Base-by-base conservation (phyloP, 1,284 basidiomycete species). In the Cryptococcus sp. region DNA sequence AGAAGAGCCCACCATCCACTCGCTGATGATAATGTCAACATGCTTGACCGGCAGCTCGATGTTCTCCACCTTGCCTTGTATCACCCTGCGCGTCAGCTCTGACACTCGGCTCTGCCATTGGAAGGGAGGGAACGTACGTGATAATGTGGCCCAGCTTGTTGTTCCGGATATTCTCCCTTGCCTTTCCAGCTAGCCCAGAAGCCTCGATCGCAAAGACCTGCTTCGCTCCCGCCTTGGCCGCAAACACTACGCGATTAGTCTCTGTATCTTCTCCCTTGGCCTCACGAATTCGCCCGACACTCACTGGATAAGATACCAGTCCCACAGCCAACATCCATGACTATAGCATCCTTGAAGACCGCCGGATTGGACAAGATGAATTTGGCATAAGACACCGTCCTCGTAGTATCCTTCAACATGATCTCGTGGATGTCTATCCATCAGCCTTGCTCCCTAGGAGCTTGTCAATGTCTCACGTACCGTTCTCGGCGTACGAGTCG, bases 1-100 rank as follows among this genome's bases (percentile, higher is more conserved):
- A n/a, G n/a, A n/a, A n/a, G n/a, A n/a, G n/a, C 34, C 22, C 51
- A 70, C 89, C 94, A 97, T 97, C 94, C 94, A 98, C 73, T 98
- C 94, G 25, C 87, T 92, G 43, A 97, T 78, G 66, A 98, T 91
- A 45, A 97, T 80, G 68, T 97, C 93, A 31, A 97, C 92, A 43
- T 87, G 79, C 14, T 81, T 77, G 2, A 87, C 84, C 0, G 73
- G 69, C 10, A 87, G 74, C 7, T 71, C 71, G 50, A 97, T 83
- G 35, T 91, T 82, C 71, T 97, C 93, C 2, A 97, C 79, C 69
- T 93, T 94, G 36, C 89, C 87, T 47, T 80, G 82, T 54, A 93
- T 81, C 23, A 95, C 88, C 2, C 83, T 84, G 56, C 0, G 46
- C n/a, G 28, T 39, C n/a, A 47, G 37, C 32, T 16, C 1, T n/a